Percentiles rank a stretch among this genome's conserved stretches.
phyloP scores from a whole-genome alignment of 2,329 filamentous ascomycete genomes.

The Colletotrichum sansevieriae region DNA sequence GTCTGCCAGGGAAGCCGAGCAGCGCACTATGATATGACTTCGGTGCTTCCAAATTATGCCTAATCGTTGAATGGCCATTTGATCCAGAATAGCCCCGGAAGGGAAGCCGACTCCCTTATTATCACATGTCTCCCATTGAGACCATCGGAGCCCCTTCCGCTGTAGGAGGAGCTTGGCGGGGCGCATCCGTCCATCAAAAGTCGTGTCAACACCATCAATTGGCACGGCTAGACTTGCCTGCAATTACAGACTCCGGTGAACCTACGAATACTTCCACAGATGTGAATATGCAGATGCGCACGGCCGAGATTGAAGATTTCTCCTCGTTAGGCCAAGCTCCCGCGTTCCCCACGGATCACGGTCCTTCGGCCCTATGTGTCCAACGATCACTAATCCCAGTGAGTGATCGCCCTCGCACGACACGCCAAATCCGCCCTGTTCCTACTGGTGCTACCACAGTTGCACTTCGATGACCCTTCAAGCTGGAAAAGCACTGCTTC shows the following conservation, averaged over 20 bases:
- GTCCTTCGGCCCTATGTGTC: conserved; percentile 29
- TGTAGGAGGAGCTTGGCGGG: conserved; percentile 12
- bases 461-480: too few species aligned
- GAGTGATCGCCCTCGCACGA: conserved; percentile 14
- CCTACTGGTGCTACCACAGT: too few species aligned
- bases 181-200: neutral
- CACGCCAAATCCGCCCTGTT: neutral
- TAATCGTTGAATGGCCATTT: too few species aligned
- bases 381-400: conserved; percentile 9
- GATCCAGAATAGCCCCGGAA: too few species aligned
- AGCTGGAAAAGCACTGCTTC: too few species aligned
- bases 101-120: neutral
- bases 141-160: conserved; percentile 26
- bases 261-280: conserved; percentile 4
- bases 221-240: conserved; percentile 24
- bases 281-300: neutral
- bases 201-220: conserved; percentile 10
- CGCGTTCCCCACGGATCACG: conserved; percentile 22
- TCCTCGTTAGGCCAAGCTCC: conserved; percentile 15
- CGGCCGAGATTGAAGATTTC: conserved; percentile 16
- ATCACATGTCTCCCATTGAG: neutral
- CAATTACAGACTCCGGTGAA: conserved; percentile 15
- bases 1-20: neutral
- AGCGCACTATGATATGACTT: too few species aligned
- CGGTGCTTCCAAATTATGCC: too few species aligned